These are phyloP conservation scores for Carex sylvatica DNA, from an alignment of 202 grass and related monocot species.

Conservation along the genomic window DNA sequence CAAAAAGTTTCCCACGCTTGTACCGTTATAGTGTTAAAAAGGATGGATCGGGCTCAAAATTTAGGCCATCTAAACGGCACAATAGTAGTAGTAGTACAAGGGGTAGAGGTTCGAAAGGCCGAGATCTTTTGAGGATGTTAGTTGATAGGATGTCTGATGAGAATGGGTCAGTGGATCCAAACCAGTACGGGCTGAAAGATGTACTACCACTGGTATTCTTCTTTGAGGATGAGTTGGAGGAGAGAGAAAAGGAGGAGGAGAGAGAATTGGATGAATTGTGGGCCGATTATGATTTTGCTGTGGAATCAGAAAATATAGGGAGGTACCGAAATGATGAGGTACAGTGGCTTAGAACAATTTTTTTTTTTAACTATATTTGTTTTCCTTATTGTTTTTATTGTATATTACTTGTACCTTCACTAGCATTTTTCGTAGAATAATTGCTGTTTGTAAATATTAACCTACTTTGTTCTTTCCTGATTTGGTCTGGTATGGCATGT, in stretches of 20 bases:
- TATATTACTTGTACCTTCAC: neutral
- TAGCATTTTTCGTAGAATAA: neutral
- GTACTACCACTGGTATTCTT: conserved; percentile 62
- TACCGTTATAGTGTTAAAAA: neutral
- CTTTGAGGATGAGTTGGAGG: conserved; percentile 40
- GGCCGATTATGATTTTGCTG: conserved; percentile 82
- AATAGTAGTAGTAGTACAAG: neutral
- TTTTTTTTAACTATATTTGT: neutral
- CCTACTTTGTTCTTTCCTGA: neutral
- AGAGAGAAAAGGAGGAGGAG: conserved; percentile 40
- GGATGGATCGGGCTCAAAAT: conserved; percentile 1
- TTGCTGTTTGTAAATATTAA: neutral
- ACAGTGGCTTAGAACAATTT: conserved; percentile 11
- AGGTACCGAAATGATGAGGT: conserved; percentile 78
- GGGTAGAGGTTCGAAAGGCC: conserved; percentile 35
- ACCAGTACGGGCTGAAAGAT: conserved; percentile 51
- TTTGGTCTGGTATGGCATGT: neutral
- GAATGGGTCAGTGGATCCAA: conserved; percentile 42
- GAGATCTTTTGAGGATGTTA: conserved; percentile 61
- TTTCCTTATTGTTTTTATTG: neutral
- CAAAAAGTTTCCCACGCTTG: neutral
- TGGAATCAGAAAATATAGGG: conserved; percentile 77
- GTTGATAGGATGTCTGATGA: conserved; percentile 51
- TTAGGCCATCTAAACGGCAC: neutral
- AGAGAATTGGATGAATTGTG: conserved; percentile 52